Evolutionary conservation across 768 basidiomycete species (phyloP), one percentile per base, ranked within the genome.

Genomic region (Panellus pusillus): DNA sequence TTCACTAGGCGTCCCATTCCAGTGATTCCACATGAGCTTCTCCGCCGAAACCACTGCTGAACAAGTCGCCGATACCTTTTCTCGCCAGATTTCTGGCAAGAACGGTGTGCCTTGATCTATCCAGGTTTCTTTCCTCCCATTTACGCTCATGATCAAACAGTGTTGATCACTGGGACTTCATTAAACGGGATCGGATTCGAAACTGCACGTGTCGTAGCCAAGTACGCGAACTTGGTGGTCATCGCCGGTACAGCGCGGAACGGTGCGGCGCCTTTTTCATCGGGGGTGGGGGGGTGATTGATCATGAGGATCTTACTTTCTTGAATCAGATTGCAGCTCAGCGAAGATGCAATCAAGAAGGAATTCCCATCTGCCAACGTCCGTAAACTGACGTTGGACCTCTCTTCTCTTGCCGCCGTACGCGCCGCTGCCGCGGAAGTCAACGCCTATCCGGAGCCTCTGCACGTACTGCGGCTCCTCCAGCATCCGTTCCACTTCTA

Each of bases 111-210:
- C 20, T 35, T 35, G 7, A 11, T 35, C 32, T 9, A 14, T 14
- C n/a, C 32, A 14, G 9, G 9, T 35, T 35, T 14, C 14, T 9
- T 35, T 14, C 32, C 32, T n/a, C n/a, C n/a, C n/a, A n/a, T n/a
- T n/a, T 3, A 14, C 32, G 14, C 32, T 35, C 44, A 44, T 2
- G 14, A 29, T 29, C 3, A 18, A 6, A 24, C 38, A 39, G 48
- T 49, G 6, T 28, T 49, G 37, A 41, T 49, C n/a, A 49, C 48
- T 27, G 37, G 48, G 19, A 49, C 38, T 3, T 39, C 37, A 19
- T 14, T 39, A 14, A 49, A 49, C n/a, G 48, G 48, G 27, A 49
- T 49, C 19, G 48, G 48, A 1, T 49, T 49, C 13, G 48, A 49
- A 14, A 39, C 48, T 4, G 48, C 38, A 6, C 48, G 48, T 4